Evolutionary conservation across 2,329 filamentous ascomycete genomes (phyloP).

Genomic region (Rhynchosporium secalis): DNA sequence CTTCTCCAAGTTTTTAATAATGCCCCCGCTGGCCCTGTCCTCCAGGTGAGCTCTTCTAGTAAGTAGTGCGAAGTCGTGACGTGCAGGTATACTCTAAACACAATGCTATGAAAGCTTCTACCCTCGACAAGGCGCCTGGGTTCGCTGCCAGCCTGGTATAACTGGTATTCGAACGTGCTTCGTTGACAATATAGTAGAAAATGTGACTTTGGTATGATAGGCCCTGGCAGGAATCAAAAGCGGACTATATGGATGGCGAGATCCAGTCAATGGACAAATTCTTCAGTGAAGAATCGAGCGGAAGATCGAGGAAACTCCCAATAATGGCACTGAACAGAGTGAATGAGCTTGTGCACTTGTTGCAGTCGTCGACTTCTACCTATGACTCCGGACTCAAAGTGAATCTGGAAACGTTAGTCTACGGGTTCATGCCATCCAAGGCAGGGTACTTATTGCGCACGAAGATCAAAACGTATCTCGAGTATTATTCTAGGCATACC

Average conservation of each 20-base stretch:
- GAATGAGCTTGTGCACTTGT: slow-evolving; percentile 15
- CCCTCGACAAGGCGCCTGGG: slow-evolving; percentile 54
- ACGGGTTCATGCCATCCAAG: neutral
- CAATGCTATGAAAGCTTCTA: slow-evolving; percentile 51
- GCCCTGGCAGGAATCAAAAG: slow-evolving; percentile 43
- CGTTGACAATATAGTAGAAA: slow-evolving; percentile 9
- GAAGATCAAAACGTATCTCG: too few species aligned
- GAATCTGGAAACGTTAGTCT: neutral
- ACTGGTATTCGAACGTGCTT: slow-evolving; percentile 39
- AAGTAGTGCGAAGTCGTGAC: slow-evolving; percentile 54
- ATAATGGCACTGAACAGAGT: neutral
- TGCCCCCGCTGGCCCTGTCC: slow-evolving; percentile 57
- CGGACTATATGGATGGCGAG: slow-evolving; percentile 37
- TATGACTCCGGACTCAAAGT: slow-evolving; percentile 37
- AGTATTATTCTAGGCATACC: too few species aligned
- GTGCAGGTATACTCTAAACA: slow-evolving; percentile 55
- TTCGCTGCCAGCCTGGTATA: slow-evolving; percentile 49
- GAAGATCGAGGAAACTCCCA: slow-evolving; percentile 3
- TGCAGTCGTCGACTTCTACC: neutral
- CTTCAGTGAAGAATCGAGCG: slow-evolving; percentile 10
- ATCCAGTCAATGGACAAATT: slow-evolving; percentile 18
- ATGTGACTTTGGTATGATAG: slow-evolving; percentile 38
- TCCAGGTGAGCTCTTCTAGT: slow-evolving; percentile 37
- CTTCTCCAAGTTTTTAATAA: slow-evolving; percentile 49
- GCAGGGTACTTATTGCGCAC: neutral